Base-by-base conservation (phyloP, 129 eudicot genomes). In the Heracleum sosnowskyi region DNA sequence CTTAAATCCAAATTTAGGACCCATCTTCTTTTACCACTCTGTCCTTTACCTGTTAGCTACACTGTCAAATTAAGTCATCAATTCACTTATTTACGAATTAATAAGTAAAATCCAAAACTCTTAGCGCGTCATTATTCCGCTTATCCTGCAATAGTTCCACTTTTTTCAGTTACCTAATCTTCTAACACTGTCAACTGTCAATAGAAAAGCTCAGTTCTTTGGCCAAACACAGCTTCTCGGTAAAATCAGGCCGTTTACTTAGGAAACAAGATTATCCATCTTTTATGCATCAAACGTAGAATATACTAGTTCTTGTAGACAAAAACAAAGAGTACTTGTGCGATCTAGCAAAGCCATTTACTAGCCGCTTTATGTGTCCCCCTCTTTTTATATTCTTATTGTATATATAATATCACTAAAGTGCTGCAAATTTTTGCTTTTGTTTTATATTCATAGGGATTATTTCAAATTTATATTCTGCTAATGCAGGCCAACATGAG, bases 401-500 rank as follows among this genome's bases (percentile, higher is more conserved):
- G 68, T 26, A 11, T 7, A 11, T 41, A 47, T 7, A 16, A 47
- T 7, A 16, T 60, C 6, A 11, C 68, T 12, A 26, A 9, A 60
- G 33, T 60, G 34, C 41, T 18, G 17, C 39, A 22, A 31, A 53
- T 28, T 72, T 28, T 55, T 29, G 5, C 13, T 55, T 20, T 24
- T 55, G 13, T 60, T 60, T 60, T 9, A 11, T 26, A 22, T 60
- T 60, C 33, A 26, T 60, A n/a, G n/a, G 33, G 68, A n/a, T 10
- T 51, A 26, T 57, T 60, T 31, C 4, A 66, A n/a, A 10, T 28
- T 15, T 63, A 28, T 63, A 76, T 39, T 20, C 36, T 81, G 8
- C 34, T 63, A 16, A 26, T 77, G 42, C 84, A 92, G 97, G 86
- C 97, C 42, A 92, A 92, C 85, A 92, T 92, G 97, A 88, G 97